Base-by-base conservation (phyloP, 768 basidiomycete species). In the Hydnum rufescens region DNA sequence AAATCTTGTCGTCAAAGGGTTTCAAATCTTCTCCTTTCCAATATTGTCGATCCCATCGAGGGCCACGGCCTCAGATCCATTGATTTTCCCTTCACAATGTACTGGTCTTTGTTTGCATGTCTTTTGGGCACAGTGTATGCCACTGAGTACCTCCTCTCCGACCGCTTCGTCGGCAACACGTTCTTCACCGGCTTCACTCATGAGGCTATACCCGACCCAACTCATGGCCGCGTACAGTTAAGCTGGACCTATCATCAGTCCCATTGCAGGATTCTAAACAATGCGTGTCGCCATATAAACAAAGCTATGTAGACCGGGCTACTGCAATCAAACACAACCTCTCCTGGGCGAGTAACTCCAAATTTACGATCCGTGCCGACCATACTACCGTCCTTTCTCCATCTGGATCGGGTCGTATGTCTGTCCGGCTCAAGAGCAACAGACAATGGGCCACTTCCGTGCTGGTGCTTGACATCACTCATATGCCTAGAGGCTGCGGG, bases 211-310 rank as follows among this genome's bases (percentile, higher is more conserved):
- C 42, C 39, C 23, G 58, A 59, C 47, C 58, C 58, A n/a, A 59
- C 58, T 2, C 54, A 59, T 29, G 58, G 58, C 0, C 48, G 58
- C 22, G 58, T 59, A 42, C 56, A 57, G 57, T 58, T 31, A 26
- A 56, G 53, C 44, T 34, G 19, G 19, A 18, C 23, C 2, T 54
- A 22, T 5, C 23, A 13, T 52, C 8, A 8, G 8, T 39, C 34
- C 34, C 8, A 8, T 39, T 39, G 19, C 8, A 8, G 34, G 8
- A 19, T 8, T 8, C 34, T 39, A 19, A 39, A 8, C 26, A 47
- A 13, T 13, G 8, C 8, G 26, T 47, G 8, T 47, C 8, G 26
- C 13, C 49, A 50, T 28, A 47, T 47, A 13, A 16, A 6, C 32
- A 6, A 18, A 54, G 53, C 51, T 54, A 54, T 53, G 53, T 54